These are phyloP conservation scores for Kandelia obovata DNA, from an alignment of 345 rosid species.

Conservation along the genomic window DNA sequence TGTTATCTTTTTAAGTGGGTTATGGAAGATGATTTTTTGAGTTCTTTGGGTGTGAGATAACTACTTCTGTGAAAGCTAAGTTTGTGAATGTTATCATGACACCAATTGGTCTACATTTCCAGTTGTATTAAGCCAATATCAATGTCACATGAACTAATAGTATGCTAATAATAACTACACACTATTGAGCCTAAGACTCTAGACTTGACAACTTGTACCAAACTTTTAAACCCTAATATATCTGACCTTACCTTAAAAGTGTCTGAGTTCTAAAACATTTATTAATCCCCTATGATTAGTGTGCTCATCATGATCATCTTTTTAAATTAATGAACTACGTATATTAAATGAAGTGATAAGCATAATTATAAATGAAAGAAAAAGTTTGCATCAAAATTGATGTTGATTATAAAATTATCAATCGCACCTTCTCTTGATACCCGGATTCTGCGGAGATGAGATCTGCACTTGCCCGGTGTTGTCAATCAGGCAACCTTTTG, in stretches of 20 bases:
- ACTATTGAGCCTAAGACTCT: neutral
- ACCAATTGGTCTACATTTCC: slow-evolving; percentile 14
- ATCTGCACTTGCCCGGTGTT: slow-evolving; percentile 59
- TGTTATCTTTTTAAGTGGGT: slow-evolving; percentile 3
- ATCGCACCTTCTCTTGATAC: slow-evolving; percentile 76
- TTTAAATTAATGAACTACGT: neutral
- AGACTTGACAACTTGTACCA: neutral
- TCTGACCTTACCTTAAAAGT: slow-evolving; percentile 6
- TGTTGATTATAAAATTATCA: slow-evolving; percentile 5
- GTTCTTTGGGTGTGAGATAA: neutral
- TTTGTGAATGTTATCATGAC: slow-evolving; percentile 21
- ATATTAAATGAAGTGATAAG: neutral
- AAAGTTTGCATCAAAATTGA: slow-evolving; percentile 9
- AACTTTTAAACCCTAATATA: slow-evolving; percentile 40
- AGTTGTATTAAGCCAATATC: neutral
- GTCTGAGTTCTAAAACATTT: slow-evolving; percentile 3
- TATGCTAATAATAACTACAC: too few species aligned
- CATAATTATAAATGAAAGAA: neutral
- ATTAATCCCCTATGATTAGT: neutral
- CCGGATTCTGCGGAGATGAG: slow-evolving; percentile 83
- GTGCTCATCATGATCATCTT: slow-evolving; percentile 5
- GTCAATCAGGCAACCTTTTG: slow-evolving; percentile 44
- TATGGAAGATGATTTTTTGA: slow-evolving; percentile 4
- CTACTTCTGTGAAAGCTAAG: slow-evolving; percentile 29
- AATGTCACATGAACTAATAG: slow-evolving; percentile 13